Conservation (phyloP, 2,329 filamentous ascomycete genomes). For the Sclerotinia minor region DNA sequence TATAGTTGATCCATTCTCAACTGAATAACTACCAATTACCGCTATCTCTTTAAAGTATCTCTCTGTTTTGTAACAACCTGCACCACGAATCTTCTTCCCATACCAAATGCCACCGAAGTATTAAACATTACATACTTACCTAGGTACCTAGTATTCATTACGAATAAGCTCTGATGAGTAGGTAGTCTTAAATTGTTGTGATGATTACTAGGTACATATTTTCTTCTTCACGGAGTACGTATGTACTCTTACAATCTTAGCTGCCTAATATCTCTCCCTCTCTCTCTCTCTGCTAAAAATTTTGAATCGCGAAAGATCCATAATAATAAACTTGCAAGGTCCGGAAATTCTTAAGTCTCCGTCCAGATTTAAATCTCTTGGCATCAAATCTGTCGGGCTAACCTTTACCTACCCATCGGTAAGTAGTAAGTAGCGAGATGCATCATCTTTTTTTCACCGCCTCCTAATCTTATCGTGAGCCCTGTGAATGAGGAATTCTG, state of each 20-base stretch:
- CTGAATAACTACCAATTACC: no score
- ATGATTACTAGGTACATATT: background rate
- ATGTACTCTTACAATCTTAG: background rate
- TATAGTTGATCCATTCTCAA: no score
- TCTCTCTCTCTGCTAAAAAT: background rate
- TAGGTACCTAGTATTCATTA: background rate
- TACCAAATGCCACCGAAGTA: background rate
- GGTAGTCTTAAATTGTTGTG: background rate
- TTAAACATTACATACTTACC: no score
- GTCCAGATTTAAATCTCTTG: background rate
- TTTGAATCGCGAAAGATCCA: background rate
- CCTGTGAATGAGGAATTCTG: constrained; percentile 9
- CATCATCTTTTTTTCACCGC: constrained; percentile 1
- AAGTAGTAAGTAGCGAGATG: background rate
- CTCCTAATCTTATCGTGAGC: constrained; percentile 21
- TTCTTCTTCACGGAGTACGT: background rate
- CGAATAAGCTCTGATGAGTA: background rate
- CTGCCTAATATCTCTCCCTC: background rate
- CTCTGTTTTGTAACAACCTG: background rate
- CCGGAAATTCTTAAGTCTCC: background rate
- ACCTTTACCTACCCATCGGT: background rate
- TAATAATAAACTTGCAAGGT: constrained; percentile 16
- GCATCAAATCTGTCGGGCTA: background rate
- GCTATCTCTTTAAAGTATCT: background rate
- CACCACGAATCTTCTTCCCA: background rate